Evolutionary conservation across 2,329 filamentous ascomycete genomes (phyloP), one percentile per base, ranked within the genome.

Genomic region (Trichoderma semiorbis): DNA sequence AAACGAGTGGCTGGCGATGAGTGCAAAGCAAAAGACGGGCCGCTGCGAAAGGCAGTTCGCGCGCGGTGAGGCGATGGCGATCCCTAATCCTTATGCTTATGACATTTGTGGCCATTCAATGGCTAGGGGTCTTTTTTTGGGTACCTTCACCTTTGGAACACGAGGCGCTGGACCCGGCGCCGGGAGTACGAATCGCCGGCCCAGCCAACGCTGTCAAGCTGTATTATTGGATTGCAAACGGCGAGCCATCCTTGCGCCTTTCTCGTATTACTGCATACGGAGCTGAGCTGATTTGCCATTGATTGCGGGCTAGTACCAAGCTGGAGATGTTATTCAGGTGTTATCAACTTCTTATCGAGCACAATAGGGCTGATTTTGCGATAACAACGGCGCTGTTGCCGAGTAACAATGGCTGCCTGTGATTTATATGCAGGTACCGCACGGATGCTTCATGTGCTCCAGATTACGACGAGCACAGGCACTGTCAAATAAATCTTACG

Each of bases 1-100:
- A 72, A 78, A 72, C 61, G 71, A 76, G 75, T 67, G 75, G 72
- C 70, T 32, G 53, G 53, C 34, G 50, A 21, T 63, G 65, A 26
- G 11, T 30, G 8, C 30, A 60, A 21, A 21, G 57, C 39, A 30
- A 60, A 21, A 21, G 57, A 69, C 65, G 67, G 69, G 55, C 43
- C 58, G 24, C 53, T 58, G 70, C 53, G 57, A 70, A 72, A 57
- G 70, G 60, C 60, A 28, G 58, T 70, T 70, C 71, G 71, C 66
- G 71, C 71, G 66, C 71, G 58, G 58, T 65, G 71, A 72, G 61
- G 66, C 71, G 71, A 69, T 62, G 65, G 58, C 65, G 70, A 72
- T 72, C 71, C 66, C 71, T 70, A 36, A 60, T 64, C 36, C 36
- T 39, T 43, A 43, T n/a, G 71, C 71, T 70, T 72, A 65, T 65